Evolutionary conservation across 768 basidiomycete species (phyloP).

Genomic region (Leccinellum rugosiceps): DNA sequence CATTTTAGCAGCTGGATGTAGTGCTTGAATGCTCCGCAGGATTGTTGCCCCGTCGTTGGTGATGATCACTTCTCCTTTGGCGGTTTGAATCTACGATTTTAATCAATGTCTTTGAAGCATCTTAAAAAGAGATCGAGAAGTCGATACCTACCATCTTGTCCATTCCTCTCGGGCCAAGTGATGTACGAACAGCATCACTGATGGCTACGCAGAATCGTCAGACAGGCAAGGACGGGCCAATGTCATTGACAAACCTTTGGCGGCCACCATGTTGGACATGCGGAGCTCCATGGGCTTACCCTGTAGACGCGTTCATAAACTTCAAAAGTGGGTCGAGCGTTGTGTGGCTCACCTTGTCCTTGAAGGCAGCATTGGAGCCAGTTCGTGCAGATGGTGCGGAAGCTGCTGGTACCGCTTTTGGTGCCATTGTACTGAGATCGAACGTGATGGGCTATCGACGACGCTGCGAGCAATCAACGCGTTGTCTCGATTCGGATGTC

Average conservation of each 20-base stretch:
- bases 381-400: conserved; percentile 30
- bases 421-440: conserved; percentile 26
- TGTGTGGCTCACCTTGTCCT: conserved; percentile 64
- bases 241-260: conserved; percentile 65
- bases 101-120: conserved; percentile 8
- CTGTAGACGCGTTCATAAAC: conserved; percentile 43
- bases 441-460: conserved; percentile 11
- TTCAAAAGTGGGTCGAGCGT: not conserved
- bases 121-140: conserved; percentile 12
- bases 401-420: conserved; percentile 22
- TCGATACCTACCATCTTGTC: conserved; percentile 96
- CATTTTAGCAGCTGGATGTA: conserved; percentile 99
- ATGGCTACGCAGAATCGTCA: conserved; percentile 58
- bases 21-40: conserved; percentile 88
- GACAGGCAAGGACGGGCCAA: not conserved
- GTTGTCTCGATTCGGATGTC: conserved; percentile 23
- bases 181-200: conserved; percentile 95
- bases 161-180: conserved; percentile 96
- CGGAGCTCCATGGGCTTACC: conserved; percentile 98
- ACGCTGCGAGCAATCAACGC: conserved; percentile 14
- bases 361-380: conserved; percentile 75
- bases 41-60: conserved; percentile 99
- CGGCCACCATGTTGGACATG: conserved; percentile 95
- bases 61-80: conserved; percentile 95
- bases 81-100: conserved; percentile 78